A percentile compares a stretch with the other conserved stretches of the same genome.
phyloP scores from a whole-genome alignment of 352 stramenopile genomes.

The Globisporangium abappressorium region DNA sequence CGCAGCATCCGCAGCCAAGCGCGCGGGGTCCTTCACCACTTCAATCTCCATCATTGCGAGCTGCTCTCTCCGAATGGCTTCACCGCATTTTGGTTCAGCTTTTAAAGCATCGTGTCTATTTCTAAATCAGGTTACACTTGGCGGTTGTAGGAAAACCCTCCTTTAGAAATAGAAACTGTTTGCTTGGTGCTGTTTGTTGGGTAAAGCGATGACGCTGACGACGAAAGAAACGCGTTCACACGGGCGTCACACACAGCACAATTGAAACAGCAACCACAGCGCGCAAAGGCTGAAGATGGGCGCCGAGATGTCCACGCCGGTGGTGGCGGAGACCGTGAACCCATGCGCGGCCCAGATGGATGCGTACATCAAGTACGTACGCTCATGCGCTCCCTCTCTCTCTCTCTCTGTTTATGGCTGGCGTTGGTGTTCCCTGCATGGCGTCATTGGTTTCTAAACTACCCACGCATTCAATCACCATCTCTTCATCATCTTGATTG shows the following conservation, averaged over 20 bases:
- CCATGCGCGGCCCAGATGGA: slow-evolving; percentile 61
- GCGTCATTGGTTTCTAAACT: neutral
- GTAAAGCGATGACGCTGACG: slow-evolving; percentile 3
- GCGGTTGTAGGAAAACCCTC: neutral
- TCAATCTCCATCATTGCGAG: slow-evolving; percentile 11
- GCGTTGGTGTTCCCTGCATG: neutral
- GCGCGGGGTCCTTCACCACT: slow-evolving; percentile 22
- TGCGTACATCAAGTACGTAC: slow-evolving; percentile 70
- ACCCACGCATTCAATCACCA: slow-evolving; percentile 4
- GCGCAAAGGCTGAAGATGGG: slow-evolving; percentile 32
- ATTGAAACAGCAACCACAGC: neutral
- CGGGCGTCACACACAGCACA: neutral
- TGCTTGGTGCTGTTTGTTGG: neutral
- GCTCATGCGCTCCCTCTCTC: neutral
- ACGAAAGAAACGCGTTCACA: neutral
- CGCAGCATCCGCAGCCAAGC: slow-evolving; percentile 18
- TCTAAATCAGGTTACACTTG: neutral
- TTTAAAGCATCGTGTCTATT: neutral
- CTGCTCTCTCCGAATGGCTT: neutral
- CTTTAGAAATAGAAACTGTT: slow-evolving; percentile 11
- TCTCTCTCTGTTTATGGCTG: slow-evolving; percentile 1
- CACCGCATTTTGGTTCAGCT: neutral
- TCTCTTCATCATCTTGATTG: neutral
- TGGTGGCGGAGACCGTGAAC: slow-evolving; percentile 26
- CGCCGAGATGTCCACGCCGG: slow-evolving; percentile 54